Percentiles rank a stretch among this genome's conserved stretches.
phyloP scores from a whole-genome alignment of 306 rosid genomes.

The Pterocarpus macrocarpus region DNA sequence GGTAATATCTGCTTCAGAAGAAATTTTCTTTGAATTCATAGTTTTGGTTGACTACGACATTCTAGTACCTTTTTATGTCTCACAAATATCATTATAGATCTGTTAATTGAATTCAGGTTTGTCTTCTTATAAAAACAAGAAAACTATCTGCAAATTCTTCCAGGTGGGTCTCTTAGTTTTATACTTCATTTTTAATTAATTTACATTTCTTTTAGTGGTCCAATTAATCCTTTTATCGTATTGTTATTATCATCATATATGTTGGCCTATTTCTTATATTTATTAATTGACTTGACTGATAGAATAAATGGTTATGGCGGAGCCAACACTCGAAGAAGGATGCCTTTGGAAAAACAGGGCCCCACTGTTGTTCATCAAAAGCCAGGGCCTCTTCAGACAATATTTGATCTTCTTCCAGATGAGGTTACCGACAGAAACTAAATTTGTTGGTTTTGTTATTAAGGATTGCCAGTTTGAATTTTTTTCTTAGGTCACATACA shows the following conservation, averaged over 20 bases:
- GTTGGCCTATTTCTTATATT: slow-evolving; percentile 39
- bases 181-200: slow-evolving; percentile 29
- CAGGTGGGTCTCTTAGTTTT: slow-evolving; percentile 66
- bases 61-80: slow-evolving; percentile 33
- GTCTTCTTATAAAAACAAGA: slow-evolving; percentile 83
- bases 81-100: slow-evolving; percentile 43
- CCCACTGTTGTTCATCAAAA: slow-evolving; percentile 94
- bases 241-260: slow-evolving; percentile 34
- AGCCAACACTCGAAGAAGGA: slow-evolving; percentile 75
- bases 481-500: not conserved
- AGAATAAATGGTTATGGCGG: slow-evolving; percentile 84
- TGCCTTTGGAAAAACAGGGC: slow-evolving; percentile 74
- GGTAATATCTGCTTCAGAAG: slow-evolving; percentile 59
- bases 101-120: slow-evolving; percentile 74
- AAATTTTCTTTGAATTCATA: slow-evolving; percentile 37
- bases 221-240: slow-evolving; percentile 16
- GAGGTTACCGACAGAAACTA: slow-evolving; percentile 68
- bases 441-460: slow-evolving; percentile 35
- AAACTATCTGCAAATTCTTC: slow-evolving; percentile 68
- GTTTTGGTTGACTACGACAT: slow-evolving; percentile 35
- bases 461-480: slow-evolving; percentile 11
- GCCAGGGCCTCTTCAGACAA: slow-evolving; percentile 97
- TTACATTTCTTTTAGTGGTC: slow-evolving; percentile 28
- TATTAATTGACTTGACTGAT: slow-evolving; percentile 38
- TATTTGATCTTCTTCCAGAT: slow-evolving; percentile 83